Evolutionary conservation across 163 green algal genomes (phyloP), one percentile per base, ranked within the genome.

Genomic region (Scenedesmus sp.): DNA sequence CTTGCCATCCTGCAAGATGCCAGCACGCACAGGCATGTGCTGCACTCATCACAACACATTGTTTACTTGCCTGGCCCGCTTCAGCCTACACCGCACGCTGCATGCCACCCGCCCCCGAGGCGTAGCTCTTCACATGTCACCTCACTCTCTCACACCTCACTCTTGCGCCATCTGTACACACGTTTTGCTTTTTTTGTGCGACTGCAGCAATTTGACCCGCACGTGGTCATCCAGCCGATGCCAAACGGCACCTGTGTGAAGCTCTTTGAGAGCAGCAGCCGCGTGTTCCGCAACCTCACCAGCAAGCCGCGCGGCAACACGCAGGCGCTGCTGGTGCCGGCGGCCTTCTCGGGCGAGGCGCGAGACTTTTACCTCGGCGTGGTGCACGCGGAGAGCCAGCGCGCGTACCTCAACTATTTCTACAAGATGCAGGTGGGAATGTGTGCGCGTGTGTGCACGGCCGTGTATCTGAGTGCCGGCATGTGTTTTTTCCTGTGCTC

Each of bases 371-470:
- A 93, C 73, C 76, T 93, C 23, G 85, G 90, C 7, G 85, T 93
- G 20, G 90, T 93, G 73, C 90, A 93, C 62, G 90, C 85, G 10
- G 90, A 93, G 79, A 89, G 12, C 62, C 76, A 88, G 23, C 62
- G 90, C 46, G 86, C 84, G 15, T 93, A 93, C 85, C 74, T 82
- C 4, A 93, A 93, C 86, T 93, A 91, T 77, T 93, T 93, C 86
- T 93, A 93, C 77, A 93, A 93, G 85, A 93, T 93, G 90, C 90
- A 93, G 90, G 90, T 87, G 66, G 2, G 88, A 20, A 23, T 13
- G 70, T 2, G 3, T 46, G 70, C 70, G 3, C 26, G 66, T 76
- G 66, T 76, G 10, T 16, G 66, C 26, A 1, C 12, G 20, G 23
- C 70, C 1, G 3, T 46, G 70, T 52, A 23, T 46, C 34, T 46